Conservation (phyloP, 1,284 basidiomycete species). For the Cutaneotrichosporon mucoides region DNA sequence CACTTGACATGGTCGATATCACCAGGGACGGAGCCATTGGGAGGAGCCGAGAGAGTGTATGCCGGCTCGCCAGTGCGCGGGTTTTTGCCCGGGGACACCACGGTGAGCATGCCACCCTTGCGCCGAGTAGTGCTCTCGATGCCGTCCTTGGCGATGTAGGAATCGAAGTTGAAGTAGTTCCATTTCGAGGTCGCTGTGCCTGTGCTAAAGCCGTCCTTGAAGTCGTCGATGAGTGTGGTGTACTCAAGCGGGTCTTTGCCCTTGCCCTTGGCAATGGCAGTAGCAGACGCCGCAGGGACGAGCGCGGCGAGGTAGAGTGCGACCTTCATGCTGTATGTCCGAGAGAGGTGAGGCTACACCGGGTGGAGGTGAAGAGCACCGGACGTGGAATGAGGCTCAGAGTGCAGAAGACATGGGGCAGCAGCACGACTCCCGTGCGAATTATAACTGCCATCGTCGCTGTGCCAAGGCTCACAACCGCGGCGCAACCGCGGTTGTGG, state of each 20-base stretch:
- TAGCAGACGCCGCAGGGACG: too few relatives aligned
- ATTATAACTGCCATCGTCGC: too few relatives aligned
- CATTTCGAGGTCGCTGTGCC: not conserved
- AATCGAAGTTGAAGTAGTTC: conserved; percentile 1
- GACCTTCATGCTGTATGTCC: too few relatives aligned
- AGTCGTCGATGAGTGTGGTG: conserved; percentile 1
- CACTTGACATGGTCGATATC: conserved; percentile 14
- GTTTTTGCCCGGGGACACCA: not conserved
- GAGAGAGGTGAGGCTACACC: too few relatives aligned
- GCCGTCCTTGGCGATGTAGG: conserved; percentile 3
- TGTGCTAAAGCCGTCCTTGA: not conserved
- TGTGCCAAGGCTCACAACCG: too few relatives aligned
- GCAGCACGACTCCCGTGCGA: too few relatives aligned
- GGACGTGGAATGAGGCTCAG: too few relatives aligned
- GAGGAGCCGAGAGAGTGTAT: not conserved
- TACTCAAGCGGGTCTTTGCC: not conserved
- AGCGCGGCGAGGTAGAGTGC: too few relatives aligned
- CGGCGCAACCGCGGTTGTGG: too few relatives aligned
- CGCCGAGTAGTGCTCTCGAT: not conserved
- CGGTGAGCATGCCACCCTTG: not conserved
- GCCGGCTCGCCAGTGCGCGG: not conserved
- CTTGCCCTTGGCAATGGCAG: too few relatives aligned
- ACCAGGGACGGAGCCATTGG: not conserved
- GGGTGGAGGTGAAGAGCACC: too few relatives aligned
- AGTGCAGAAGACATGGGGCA: too few relatives aligned